A percentile compares a stretch with the other conserved stretches of the same genome.
phyloP scores from a whole-genome alignment of 305 asterid genomes.

The Fraxinus angustifolia region DNA sequence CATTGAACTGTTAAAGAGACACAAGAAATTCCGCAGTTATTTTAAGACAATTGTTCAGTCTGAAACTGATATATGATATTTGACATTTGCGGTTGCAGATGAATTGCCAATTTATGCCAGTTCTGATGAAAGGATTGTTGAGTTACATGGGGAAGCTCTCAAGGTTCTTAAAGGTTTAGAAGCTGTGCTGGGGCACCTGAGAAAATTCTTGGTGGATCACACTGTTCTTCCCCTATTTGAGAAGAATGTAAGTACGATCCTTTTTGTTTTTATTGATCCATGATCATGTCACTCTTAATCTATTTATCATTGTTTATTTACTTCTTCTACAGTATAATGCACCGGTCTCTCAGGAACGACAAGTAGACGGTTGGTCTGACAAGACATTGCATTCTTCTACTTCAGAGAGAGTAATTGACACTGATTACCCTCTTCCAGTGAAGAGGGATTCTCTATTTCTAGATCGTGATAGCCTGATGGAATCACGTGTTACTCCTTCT shows the following conservation, averaged over 20 bases:
- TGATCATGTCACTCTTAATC: background rate
- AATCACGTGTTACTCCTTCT: conserved; percentile 44
- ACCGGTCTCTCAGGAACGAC: conserved; percentile 52
- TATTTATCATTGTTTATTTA: background rate
- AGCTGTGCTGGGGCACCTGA: too few relatives aligned
- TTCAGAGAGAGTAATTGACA: conserved; percentile 44
- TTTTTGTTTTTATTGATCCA: conserved; percentile 12
- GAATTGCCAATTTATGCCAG: too few relatives aligned
- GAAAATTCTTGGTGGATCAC: too few relatives aligned
- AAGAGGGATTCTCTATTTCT: conserved; percentile 58
- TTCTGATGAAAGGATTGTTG: too few relatives aligned
- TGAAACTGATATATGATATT: background rate
- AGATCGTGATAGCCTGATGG: conserved; percentile 64
- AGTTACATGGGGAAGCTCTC: too few relatives aligned
- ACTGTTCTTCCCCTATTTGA: too few relatives aligned
- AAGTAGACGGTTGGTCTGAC: conserved; percentile 54
- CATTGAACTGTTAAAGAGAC: background rate
- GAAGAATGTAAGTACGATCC: conserved; percentile 14
- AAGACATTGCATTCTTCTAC: conserved; percentile 40
- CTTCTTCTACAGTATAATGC: conserved; percentile 45
- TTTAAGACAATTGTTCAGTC: background rate
- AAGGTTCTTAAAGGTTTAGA: too few relatives aligned
- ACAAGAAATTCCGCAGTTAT: background rate
- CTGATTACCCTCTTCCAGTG: conserved; percentile 49
- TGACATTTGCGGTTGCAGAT: conserved; percentile 35